Base-by-base conservation (phyloP, 306 rosid species). In the Ochetophila trinervis region DNA sequence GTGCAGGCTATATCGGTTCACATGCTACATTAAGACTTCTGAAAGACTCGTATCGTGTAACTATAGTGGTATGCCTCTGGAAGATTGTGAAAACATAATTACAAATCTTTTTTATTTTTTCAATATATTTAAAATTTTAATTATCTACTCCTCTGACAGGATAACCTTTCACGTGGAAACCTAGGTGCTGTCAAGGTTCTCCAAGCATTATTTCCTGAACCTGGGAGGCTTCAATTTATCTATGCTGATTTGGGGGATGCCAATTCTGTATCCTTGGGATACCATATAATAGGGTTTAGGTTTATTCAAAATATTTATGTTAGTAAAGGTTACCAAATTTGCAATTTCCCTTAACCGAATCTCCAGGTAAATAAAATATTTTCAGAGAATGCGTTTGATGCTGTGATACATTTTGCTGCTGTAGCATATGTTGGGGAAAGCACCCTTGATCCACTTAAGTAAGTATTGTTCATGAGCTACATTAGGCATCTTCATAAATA, bases 381-480 rank as follows among this genome's bases (percentile, higher is more conserved):
- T 78, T 73, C 83, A 5, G 96, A 88, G 83, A 94, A 94, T 74
- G 88, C 88, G 47, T 94, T 94, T 78, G 96, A 94, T 81, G 99
- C 99, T 35, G 97, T 94, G 68, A 94, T 94, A 84, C 99, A 94
- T 85, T 94, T 94, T 76, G 99, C 99, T 37, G 97, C 99, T 21
- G 97, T 94, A 64, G 99, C 99, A 35, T 94, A 94, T 75, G 99
- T 94, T 5, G 97, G 99, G 71, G 99, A 94, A 81, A 94, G 99
- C 90, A 90, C 99, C 50, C 80, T 86, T 22, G 58, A 88, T 74
- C 99, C 99, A 16, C 91, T 94, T 45, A 90, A 90, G 98, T 93
- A 81, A 86, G 97, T 85, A 59, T 67, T 24, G 6, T 2, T 15
- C 2, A 44, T 35, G 65, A 50, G 52, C 67, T 37, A 6, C 19